phyloP scores from a whole-genome alignment of 495 filamentous ascomycete species.

The Penicillium pulvis region DNA sequence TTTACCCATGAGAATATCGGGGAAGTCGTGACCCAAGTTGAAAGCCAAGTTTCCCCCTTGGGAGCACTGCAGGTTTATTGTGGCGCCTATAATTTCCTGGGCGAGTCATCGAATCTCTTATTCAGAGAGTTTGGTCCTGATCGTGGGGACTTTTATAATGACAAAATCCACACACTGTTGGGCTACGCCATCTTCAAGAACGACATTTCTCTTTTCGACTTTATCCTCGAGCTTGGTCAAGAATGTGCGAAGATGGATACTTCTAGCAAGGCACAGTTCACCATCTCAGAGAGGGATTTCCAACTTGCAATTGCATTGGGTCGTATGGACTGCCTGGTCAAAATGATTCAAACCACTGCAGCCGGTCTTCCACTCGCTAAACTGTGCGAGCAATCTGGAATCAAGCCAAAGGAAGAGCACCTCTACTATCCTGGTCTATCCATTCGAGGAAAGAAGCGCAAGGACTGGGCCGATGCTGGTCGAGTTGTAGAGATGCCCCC shows the following conservation, averaged over 20 bases:
- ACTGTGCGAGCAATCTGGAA: slow-evolving; percentile 59
- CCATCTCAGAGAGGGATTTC: slow-evolving; percentile 25
- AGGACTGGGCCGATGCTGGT: slow-evolving; percentile 61
- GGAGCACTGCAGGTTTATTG: slow-evolving; percentile 39
- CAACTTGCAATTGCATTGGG: slow-evolving; percentile 46
- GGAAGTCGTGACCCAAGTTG: slow-evolving; percentile 60
- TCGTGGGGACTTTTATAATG: too few species aligned
- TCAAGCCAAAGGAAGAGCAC: slow-evolving; percentile 57
- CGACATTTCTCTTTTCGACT: slow-evolving; percentile 42
- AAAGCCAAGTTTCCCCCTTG: slow-evolving; percentile 56
- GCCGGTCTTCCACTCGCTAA: slow-evolving; percentile 66
- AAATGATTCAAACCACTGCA: slow-evolving; percentile 56
- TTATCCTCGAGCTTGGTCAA: slow-evolving; percentile 45
- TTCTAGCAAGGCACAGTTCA: slow-evolving; percentile 25
- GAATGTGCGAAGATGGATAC: slow-evolving; percentile 25
- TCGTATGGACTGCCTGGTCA: slow-evolving; percentile 44
- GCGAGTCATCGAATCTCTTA: slow-evolving; percentile 12
- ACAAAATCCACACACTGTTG: slow-evolving; percentile 18
- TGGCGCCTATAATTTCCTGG: slow-evolving; percentile 31
- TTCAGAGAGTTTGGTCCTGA: not conserved
- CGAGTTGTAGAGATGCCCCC: slow-evolving; percentile 22
- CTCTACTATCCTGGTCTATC: slow-evolving; percentile 71
- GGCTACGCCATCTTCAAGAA: slow-evolving; percentile 40
- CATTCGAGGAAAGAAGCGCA: slow-evolving; percentile 70
- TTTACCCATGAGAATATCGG: slow-evolving; percentile 75